These are phyloP conservation scores for Chaetomiaceae sp. DNA, from an alignment of 2,329 filamentous ascomycete genomes.

Conservation along the genomic window DNA sequence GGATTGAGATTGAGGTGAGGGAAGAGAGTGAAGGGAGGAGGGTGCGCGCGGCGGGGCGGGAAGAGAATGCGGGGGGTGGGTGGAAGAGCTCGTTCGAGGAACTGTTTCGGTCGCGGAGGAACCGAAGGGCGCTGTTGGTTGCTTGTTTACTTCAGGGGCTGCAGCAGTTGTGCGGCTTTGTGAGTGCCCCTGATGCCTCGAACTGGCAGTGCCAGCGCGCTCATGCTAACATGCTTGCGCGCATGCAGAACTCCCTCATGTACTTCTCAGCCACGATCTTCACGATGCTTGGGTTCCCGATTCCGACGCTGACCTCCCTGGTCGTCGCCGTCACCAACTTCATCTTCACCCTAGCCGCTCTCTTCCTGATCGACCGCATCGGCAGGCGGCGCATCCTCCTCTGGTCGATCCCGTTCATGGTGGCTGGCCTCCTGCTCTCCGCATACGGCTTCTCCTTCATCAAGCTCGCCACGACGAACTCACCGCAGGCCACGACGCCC, in stretches of 20 bases:
- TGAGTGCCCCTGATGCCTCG: slow-evolving; percentile 35
- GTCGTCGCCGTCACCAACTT: slow-evolving; percentile 78
- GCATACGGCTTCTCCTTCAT: slow-evolving; percentile 66
- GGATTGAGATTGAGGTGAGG: slow-evolving; percentile 69
- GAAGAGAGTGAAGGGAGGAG: slow-evolving; percentile 52
- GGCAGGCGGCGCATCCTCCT: slow-evolving; percentile 76
- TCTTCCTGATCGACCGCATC: slow-evolving; percentile 71
- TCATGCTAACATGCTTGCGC: slow-evolving; percentile 2
- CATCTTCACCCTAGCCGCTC: slow-evolving; percentile 66
- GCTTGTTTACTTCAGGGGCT: slow-evolving; percentile 81
- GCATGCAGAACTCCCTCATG: slow-evolving; percentile 74
- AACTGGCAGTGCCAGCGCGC: not conserved
- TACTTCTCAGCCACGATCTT: slow-evolving; percentile 86
- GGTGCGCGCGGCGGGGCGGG: slow-evolving; percentile 32
- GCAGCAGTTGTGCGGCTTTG: slow-evolving; percentile 83
- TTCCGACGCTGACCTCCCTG: slow-evolving; percentile 72
- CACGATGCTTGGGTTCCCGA: slow-evolving; percentile 67
- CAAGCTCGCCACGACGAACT: slow-evolving; percentile 33
- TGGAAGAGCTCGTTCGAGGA: slow-evolving; percentile 46
- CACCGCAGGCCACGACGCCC: slow-evolving; percentile 13
- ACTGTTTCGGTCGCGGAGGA: slow-evolving; percentile 52
- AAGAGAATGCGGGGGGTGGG: slow-evolving; percentile 25
- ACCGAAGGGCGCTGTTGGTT: slow-evolving; percentile 71
- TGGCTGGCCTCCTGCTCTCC: slow-evolving; percentile 62
- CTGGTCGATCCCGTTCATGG: slow-evolving; percentile 79